Conservation (phyloP, 352 stramenopile species). For the Phytophthora uliginosa region DNA sequence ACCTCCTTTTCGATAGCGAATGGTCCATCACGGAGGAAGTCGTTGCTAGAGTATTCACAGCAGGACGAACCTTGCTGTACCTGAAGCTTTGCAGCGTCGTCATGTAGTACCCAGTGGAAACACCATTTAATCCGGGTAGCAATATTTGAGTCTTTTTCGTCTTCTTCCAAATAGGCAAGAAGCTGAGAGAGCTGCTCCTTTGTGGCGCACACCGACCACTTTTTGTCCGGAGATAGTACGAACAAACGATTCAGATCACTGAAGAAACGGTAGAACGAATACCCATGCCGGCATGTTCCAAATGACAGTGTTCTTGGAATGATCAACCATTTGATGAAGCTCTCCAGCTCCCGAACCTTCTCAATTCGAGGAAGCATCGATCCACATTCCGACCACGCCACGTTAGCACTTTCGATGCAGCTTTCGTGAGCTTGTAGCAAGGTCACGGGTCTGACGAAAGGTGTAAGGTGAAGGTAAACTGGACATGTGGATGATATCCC, state of each 20-base stretch:
- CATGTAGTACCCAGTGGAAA: slow-evolving; percentile 57
- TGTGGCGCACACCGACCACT: slow-evolving; percentile 56
- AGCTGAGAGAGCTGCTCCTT: slow-evolving; percentile 45
- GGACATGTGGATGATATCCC: slow-evolving; percentile 40
- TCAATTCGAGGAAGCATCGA: slow-evolving; percentile 58
- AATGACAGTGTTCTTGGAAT: slow-evolving; percentile 71
- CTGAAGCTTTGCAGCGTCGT: slow-evolving; percentile 21
- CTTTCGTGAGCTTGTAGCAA: slow-evolving; percentile 63
- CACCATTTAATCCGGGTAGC: slow-evolving; percentile 41
- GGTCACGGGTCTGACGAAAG: slow-evolving; percentile 28
- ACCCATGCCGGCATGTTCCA: slow-evolving; percentile 62
- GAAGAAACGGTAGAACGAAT: slow-evolving; percentile 75
- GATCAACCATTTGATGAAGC: slow-evolving; percentile 65
- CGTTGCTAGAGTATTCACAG: slow-evolving; percentile 46
- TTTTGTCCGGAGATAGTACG: slow-evolving; percentile 50
- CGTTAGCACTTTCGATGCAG: slow-evolving; percentile 72
- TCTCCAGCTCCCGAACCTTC: slow-evolving; percentile 62
- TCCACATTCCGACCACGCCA: slow-evolving; percentile 71
- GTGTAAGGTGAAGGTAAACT: slow-evolving; percentile 65
- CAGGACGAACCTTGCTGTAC: slow-evolving; percentile 32
- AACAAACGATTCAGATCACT: slow-evolving; percentile 69
- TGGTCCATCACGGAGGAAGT: slow-evolving; percentile 45
- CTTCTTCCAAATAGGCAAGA: slow-evolving; percentile 65
- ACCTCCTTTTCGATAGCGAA: slow-evolving; percentile 64
- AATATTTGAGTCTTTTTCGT: slow-evolving; percentile 45